These are phyloP conservation scores for Trichoderma gracile DNA, from an alignment of 2,329 filamentous ascomycete species.

Conservation along the genomic window DNA sequence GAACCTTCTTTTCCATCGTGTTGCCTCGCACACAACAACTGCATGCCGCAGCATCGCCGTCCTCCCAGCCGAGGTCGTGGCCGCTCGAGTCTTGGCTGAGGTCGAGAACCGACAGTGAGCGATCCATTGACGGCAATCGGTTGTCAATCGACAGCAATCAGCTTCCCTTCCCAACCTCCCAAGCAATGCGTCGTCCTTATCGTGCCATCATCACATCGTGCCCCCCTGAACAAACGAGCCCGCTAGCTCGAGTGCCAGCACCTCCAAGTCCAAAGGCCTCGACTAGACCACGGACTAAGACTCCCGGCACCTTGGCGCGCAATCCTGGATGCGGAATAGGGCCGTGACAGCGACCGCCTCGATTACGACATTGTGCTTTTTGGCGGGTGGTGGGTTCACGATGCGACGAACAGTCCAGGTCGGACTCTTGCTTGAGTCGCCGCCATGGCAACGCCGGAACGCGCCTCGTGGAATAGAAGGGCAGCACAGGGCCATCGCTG, in stretches of 20 bases:
- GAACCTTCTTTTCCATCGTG: slow-evolving; percentile 12
- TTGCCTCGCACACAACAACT: not conserved
- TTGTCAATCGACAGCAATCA: not conserved
- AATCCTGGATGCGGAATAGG: slow-evolving; percentile 12
- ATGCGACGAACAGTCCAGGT: not conserved
- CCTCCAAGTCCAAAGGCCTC: not conserved
- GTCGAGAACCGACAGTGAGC: no score
- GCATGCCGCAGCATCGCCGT: slow-evolving; percentile 9
- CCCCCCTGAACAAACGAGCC: not conserved
- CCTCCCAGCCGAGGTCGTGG: slow-evolving; percentile 12
- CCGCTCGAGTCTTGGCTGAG: not conserved
- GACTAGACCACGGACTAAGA: slow-evolving; percentile 14
- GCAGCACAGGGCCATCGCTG: not conserved
- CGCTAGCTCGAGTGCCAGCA: not conserved
- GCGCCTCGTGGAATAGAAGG: not conserved
- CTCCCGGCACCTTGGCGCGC: slow-evolving; percentile 20
- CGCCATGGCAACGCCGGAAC: slow-evolving; percentile 21
- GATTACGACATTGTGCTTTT: slow-evolving; percentile 22
- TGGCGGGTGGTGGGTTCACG: slow-evolving; percentile 13
- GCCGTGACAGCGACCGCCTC: slow-evolving; percentile 13
- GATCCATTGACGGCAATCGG: no score
- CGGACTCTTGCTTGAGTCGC: not conserved
- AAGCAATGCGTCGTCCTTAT: slow-evolving; percentile 7
- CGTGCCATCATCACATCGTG: slow-evolving; percentile 9
- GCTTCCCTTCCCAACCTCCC: not conserved